Percentiles rank a stretch among this genome's conserved stretches.
Conservation (phyloP, 768 basidiomycete species). For the Grammothele lineata region DNA sequence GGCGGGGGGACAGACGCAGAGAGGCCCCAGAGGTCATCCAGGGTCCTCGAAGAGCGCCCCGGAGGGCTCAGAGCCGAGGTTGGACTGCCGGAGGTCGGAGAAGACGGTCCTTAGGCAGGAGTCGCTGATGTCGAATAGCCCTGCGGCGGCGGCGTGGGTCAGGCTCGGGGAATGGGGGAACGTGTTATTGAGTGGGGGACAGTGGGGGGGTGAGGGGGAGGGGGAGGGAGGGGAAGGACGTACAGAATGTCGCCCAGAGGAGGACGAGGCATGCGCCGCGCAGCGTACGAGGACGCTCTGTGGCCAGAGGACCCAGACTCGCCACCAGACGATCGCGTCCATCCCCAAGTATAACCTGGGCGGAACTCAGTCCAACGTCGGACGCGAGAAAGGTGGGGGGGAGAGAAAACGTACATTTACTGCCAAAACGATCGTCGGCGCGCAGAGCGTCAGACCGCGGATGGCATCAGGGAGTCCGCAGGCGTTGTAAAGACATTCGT, state of each 20-base stretch:
- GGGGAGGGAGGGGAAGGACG: not conserved
- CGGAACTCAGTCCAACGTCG: too few species aligned
- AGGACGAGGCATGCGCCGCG: not conserved
- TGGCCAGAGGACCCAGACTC: not conserved
- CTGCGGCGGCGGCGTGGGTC: too few species aligned
- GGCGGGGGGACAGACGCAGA: not conserved
- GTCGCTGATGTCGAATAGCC: too few species aligned
- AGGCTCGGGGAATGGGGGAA: too few species aligned
- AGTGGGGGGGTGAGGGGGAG: too few species aligned
- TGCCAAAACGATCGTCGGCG: not conserved
- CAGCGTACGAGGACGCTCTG: not conserved
- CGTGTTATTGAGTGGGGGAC: too few species aligned
- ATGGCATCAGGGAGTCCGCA: not conserved
- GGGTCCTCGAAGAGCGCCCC: not conserved
- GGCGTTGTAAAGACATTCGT: not conserved
- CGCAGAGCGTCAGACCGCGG: not conserved
- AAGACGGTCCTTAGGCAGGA: too few species aligned
- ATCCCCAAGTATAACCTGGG: not conserved
- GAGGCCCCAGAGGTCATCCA: not conserved
- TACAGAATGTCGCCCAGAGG: not conserved
- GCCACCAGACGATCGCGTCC: conserved; percentile 1
- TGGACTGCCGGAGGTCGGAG: not conserved
- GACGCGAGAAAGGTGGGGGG: not conserved
- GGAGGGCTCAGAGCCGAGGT: not conserved
- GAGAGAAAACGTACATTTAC: not conserved